Base-by-base conservation (phyloP, 139 green algal species). In the Chlamydomonas applanata region DNA sequence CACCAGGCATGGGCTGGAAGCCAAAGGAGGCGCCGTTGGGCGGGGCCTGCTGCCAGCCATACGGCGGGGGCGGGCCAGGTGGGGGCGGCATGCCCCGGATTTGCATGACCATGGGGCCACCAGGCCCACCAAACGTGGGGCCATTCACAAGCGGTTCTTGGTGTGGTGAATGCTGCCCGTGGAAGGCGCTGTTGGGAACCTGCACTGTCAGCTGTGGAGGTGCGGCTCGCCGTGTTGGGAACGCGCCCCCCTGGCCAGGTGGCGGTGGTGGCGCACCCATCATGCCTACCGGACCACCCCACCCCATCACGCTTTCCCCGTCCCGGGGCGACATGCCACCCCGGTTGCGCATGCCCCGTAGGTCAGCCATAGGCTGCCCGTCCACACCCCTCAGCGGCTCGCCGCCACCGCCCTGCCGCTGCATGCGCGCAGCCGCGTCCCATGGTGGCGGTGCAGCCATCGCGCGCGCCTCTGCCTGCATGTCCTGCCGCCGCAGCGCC, bases 351-450 rank as follows among this genome's bases (percentile, higher is more conserved):
- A 24, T 36, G 3, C 29, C 60, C 0, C 77, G 64, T 25, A 83
- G 49, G 67, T 83, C 73, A 1, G 65, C 71, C 72, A 83, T 54
- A 0, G 67, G 53, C 22, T 54, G 27, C 4, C 77, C 77, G 27
- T 69, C 53, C 22, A 35, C 32, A 25, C 67, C 56, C 9, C 72
- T 54, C 2, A 76, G 27, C 13, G 77, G 77, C 1, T 83, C 77
- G 0, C 77, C 77, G 16, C 77, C 77, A 19, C 77, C 77, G 17
- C 77, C 77, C 0, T 56, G 52, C 24, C 65, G 46, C 13, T 24
- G n/a, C 32, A 36, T 54, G 0, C 67, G 69, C 33, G 69, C 44
- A 30, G 33, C 68, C 17, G 57, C 53, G 60, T 71, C 74, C 66
- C 67, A 74, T 0, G 74, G 53, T 49, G 44, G 36, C 29, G 66